A percentile compares a stretch with the other conserved stretches of the same genome.
Conservation (phyloP, 176 grass and related monocot species). For the Oryza coarctata region DNA sequence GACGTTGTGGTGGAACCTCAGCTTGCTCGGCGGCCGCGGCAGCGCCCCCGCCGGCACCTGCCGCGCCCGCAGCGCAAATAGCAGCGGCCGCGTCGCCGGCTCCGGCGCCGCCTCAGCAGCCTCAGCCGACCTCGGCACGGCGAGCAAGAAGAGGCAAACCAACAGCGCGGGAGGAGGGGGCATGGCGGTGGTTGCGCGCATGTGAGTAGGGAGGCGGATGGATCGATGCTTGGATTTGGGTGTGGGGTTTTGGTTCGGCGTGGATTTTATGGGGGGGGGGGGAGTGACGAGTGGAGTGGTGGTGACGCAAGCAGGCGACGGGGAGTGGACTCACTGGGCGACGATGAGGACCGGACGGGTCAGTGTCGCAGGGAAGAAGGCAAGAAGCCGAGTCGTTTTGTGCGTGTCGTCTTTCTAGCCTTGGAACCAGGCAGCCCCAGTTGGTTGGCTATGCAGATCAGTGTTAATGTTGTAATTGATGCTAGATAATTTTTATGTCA, state of each 20-base stretch:
- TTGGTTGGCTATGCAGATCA: not conserved
- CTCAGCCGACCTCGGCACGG: slow-evolving; percentile 11
- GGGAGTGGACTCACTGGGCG: not conserved
- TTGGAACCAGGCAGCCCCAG: slow-evolving; percentile 18
- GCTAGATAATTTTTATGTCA: too few relatives aligned
- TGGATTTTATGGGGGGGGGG: slow-evolving; percentile 43
- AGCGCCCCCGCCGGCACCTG: slow-evolving; percentile 52
- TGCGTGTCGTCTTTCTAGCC: slow-evolving; percentile 40
- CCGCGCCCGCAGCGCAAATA: slow-evolving; percentile 55
- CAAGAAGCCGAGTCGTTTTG: slow-evolving; percentile 16
- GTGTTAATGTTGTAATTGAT: too few relatives aligned
- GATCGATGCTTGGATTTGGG: slow-evolving; percentile 34
- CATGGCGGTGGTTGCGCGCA: slow-evolving; percentile 42
- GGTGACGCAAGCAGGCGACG: not conserved
- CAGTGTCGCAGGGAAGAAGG: slow-evolving; percentile 5
- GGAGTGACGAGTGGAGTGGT: not conserved
- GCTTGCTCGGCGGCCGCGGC: slow-evolving; percentile 69
- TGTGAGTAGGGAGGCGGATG: slow-evolving; percentile 11
- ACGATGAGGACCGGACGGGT: not conserved
- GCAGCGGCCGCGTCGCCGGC: slow-evolving; percentile 15
- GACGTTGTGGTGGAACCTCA: slow-evolving; percentile 93
- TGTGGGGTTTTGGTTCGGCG: slow-evolving; percentile 19
- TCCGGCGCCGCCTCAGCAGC: not conserved
- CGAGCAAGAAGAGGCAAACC: slow-evolving; percentile 10
- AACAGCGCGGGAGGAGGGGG: slow-evolving; percentile 18